Evolutionary conservation across 2,329 filamentous ascomycete species (phyloP).

Genomic region (Cladosporium sp.): DNA sequence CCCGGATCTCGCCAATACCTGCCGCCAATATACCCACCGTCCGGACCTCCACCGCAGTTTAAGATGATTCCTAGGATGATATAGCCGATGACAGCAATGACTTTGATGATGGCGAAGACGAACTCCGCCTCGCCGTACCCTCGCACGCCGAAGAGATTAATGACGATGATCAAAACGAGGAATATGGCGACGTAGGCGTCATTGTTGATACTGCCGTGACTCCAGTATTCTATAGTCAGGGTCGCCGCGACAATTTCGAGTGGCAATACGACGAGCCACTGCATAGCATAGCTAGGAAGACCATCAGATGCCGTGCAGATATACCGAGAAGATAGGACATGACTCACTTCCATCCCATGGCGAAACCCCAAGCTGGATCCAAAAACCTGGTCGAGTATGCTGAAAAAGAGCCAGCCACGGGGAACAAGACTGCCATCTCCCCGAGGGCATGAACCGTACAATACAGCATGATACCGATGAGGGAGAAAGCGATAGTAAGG

Average conservation of each 20-base stretch:
- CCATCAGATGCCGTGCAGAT: constrained; percentile 10
- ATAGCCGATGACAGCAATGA: constrained; percentile 53
- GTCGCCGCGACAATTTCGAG: constrained; percentile 32
- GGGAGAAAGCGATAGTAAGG: constrained; percentile 28
- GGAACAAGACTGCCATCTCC: constrained; percentile 33
- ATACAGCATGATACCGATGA: constrained; percentile 33
- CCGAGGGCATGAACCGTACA: constrained; percentile 32
- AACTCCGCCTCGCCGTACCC: constrained; percentile 36
- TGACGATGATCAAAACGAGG: constrained; percentile 27
- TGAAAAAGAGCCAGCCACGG: constrained; percentile 33
- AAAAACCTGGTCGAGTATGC: constrained; percentile 33
- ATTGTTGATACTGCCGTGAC: constrained; percentile 24
- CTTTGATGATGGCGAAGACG: constrained; percentile 33
- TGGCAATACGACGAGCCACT: constrained; percentile 32
- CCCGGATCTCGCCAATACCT: constrained; percentile 41
- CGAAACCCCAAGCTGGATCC: constrained; percentile 34
- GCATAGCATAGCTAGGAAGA: constrained; percentile 26
- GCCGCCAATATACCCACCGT: constrained; percentile 55
- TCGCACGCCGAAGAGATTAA: constrained; percentile 32
- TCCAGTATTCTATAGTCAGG: constrained; percentile 32
- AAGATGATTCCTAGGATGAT: constrained; percentile 62
- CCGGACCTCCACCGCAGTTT: constrained; percentile 55
- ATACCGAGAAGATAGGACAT: not conserved
- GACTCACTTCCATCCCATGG: constrained; percentile 32
- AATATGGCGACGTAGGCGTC: constrained; percentile 33